Evolutionary conservation across 495 filamentous ascomycete genomes (phyloP).

Genomic region (Penicillium antarcticum): DNA sequence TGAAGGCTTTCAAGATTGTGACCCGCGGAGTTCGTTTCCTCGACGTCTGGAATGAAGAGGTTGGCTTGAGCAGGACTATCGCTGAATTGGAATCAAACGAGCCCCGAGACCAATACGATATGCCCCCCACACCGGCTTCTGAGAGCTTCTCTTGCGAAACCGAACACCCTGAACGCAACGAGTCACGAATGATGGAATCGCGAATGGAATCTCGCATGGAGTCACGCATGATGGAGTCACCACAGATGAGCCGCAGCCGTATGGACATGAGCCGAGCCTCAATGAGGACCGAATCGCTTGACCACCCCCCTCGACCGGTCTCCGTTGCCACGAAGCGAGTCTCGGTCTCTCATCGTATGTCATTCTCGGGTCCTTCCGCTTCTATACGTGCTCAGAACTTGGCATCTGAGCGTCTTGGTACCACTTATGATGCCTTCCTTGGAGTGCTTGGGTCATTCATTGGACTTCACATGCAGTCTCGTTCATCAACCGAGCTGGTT

Average conservation of each 20-base stretch:
- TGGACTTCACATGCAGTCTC: slow-evolving; percentile 84
- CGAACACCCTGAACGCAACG: slow-evolving; percentile 27
- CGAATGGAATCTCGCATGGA: slow-evolving; percentile 3
- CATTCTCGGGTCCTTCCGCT: slow-evolving; percentile 46
- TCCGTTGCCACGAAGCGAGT: slow-evolving; percentile 45
- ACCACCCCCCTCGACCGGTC: slow-evolving; percentile 28
- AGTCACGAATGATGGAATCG: slow-evolving; percentile 18
- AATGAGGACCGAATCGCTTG: slow-evolving; percentile 32
- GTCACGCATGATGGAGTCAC: not conserved
- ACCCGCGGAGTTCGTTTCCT: slow-evolving; percentile 86
- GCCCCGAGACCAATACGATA: slow-evolving; percentile 28
- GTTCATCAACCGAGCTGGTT: slow-evolving; percentile 79
- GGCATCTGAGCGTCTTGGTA: slow-evolving; percentile 64
- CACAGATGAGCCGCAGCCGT: slow-evolving; percentile 37
- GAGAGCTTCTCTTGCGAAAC: slow-evolving; percentile 41
- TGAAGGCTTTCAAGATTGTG: slow-evolving; percentile 93
- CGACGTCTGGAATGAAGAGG: slow-evolving; percentile 82
- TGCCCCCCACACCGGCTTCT: slow-evolving; percentile 71
- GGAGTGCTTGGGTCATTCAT: slow-evolving; percentile 88
- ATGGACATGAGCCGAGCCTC: slow-evolving; percentile 39
- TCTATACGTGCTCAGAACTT: slow-evolving; percentile 48
- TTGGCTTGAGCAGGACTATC: slow-evolving; percentile 59
- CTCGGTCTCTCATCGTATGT: slow-evolving; percentile 56
- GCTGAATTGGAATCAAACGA: slow-evolving; percentile 50
- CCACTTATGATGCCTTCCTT: slow-evolving; percentile 80